phyloP scores from a whole-genome alignment of 2,329 filamentous ascomycete species.

The Lasiodiplodia hormozganensis region DNA sequence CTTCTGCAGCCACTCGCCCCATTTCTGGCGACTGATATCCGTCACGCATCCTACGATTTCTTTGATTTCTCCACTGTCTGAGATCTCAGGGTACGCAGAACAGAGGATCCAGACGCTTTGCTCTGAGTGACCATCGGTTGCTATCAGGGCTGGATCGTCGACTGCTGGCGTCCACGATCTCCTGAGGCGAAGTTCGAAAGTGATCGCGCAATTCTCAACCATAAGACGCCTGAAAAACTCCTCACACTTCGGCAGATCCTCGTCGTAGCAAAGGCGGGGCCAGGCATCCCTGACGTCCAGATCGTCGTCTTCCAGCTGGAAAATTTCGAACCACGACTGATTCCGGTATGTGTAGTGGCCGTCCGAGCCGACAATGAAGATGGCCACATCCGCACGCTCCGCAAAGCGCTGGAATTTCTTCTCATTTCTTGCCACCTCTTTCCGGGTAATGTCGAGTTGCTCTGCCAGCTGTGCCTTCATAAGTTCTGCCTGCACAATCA shows the following conservation, averaged over 20 bases:
- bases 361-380: conserved; percentile 46
- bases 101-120: conserved; percentile 41
- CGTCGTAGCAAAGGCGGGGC: conserved; percentile 39
- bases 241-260: conserved; percentile 44
- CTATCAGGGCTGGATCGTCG: conserved; percentile 26
- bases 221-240: conserved; percentile 41
- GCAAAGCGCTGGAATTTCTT: conserved; percentile 49
- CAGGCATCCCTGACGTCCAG: conserved; percentile 36
- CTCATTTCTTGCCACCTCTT: conserved; percentile 43
- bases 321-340: conserved; percentile 48
- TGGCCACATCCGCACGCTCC: conserved; percentile 48
- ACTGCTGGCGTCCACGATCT: conserved; percentile 42
- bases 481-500: conserved; percentile 42
- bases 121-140: conserved; percentile 28
- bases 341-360: conserved; percentile 50
- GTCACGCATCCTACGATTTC: conserved; percentile 48
- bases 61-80: conserved; percentile 36
- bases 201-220: conserved; percentile 42
- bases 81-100: conserved; percentile 40
- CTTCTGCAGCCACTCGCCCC: conserved; percentile 48
- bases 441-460: conserved; percentile 40
- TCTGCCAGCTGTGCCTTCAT: conserved; percentile 40
- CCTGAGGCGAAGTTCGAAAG: conserved; percentile 47
- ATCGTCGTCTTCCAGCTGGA: conserved; percentile 34
- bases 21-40: conserved; percentile 48